Evolutionary conservation across 116 monocot species (phyloP), one percentile per base, ranked within the genome.

Genomic region (Cymodocea nodosa): DNA sequence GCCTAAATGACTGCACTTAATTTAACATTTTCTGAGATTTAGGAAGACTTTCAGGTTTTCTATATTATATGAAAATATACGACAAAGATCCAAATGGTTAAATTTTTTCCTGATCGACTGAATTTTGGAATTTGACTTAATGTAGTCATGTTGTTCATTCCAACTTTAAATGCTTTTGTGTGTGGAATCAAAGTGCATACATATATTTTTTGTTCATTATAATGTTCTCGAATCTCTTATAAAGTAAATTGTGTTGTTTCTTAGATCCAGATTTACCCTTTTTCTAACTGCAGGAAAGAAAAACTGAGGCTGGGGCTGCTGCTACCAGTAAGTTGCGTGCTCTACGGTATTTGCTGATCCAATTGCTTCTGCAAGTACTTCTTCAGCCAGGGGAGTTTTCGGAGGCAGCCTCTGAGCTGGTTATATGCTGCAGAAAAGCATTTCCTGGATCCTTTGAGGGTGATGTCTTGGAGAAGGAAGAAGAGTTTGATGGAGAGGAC

Each of bases 291-390:
- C 70, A 97, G 97, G 91, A 91, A 79, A 79, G 80, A 67, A 80
- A 78, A 63, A 51, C 66, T 55, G 75, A 60, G 48, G 37, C 74
- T 60, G 83, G 80, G 17, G 9, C 22, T 1, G 78, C 82, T 59
- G 77, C 79, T 35, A 81, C 79, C 35, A 81, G 70, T 80, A 91
- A 84, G 69, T 73, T 97, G 74, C 91, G 82, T 65, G 80, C 88
- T 52, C 35, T 97, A 62, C 77, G 92, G 40, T 84, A 87, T 76
- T 68, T 97, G 64, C 70, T 91, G 44, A 85, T 91, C 52, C 91
- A 97, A 44, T 64, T 97, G 20, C 62, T 97, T 66, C 77, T 97
- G 22, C 91, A 97, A 78, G 78, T 97, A 44, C 85, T 97, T 11
- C 80, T 97, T 49, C 70, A 71, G 52, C 91, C 90, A 24, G 80